Evolutionary conservation across 176 grass and related monocot species (phyloP), one percentile per base, ranked within the genome.

Genomic region (Oryza coarctata): DNA sequence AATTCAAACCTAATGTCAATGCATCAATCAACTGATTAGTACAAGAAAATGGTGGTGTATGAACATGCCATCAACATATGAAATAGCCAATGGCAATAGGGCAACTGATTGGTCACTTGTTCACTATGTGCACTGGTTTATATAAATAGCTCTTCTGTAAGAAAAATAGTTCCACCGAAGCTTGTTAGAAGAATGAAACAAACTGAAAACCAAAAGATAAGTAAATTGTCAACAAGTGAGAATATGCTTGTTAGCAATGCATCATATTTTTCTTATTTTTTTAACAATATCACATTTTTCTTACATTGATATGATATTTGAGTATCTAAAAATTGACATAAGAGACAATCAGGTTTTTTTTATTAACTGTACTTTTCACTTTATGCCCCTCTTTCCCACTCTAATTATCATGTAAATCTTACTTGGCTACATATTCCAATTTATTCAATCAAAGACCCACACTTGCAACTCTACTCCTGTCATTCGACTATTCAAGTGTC

Each of bases 1-100:
- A 71, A 23, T 71, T 41, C 38, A 73, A 75, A 86, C 74, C 5
- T 49, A 50, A 9, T 41, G 34, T 50, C 20, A 76, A 63, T 38
- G 25, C 15, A 68, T 17, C 49, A 61, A 39, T 12, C 0, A 52
- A 67, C 55, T 68, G 12, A 23, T 70, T 65, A 27, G 35, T 77
- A 12, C 3, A 55, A 72, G 26, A 6, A 78, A 69, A 33, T 57
- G 27, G 71, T 68, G 29, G 78, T 44, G 30, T 55, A 65, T 39
- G 25, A 60, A 57, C 33, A 68, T 2, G 9, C 0, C 65, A 35
- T 33, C 20, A 67, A 82, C 13, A 70, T 27, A 64, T 36, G 36
- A 26, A 77, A 74, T 27, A 68, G 9, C 3, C 33, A 32, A 34
- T 72, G 31, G 38, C 14, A 72, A 40, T 28, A 64, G 55, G 29